phyloP scores from a whole-genome alignment of 805 yeast species.

The Debaryomyces hansenii region DNA sequence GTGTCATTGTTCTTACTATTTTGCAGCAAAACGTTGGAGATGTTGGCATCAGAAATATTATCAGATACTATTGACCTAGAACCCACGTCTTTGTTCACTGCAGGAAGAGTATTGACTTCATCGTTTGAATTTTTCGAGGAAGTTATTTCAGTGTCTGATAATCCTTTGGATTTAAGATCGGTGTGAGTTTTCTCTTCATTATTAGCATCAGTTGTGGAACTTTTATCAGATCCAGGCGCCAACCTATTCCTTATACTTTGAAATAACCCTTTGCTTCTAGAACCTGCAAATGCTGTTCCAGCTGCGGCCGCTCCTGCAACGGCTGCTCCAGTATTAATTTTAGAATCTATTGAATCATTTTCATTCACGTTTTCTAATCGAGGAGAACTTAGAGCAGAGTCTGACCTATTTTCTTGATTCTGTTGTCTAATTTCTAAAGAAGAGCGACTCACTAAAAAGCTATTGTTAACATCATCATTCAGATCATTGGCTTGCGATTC shows the following conservation, averaged over 20 bases:
- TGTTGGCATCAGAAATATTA: too few relatives aligned
- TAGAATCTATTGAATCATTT: background rate
- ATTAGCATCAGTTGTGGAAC: background rate
- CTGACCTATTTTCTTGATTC: background rate
- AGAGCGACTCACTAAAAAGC: conserved; percentile 14
- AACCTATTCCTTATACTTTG: conserved; percentile 34
- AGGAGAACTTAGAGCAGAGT: background rate
- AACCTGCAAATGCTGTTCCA: background rate
- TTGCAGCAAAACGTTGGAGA: too few relatives aligned
- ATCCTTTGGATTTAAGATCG: too few relatives aligned
- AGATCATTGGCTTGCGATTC: background rate
- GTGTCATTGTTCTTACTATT: too few relatives aligned
- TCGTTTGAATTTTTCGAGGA: conserved; percentile 2
- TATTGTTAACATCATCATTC: conserved; percentile 10
- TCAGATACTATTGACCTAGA: too few relatives aligned
- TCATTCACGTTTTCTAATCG: background rate
- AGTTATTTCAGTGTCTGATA: background rate
- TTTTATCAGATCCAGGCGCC: conserved; percentile 5
- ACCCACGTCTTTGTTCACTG: too few relatives aligned
- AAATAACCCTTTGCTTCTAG: conserved; percentile 28
- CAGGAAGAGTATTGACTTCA: too few relatives aligned
- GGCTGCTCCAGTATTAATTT: conserved; percentile 4
- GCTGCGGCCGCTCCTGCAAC: conserved; percentile 10
- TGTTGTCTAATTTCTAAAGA: conserved; percentile 13
- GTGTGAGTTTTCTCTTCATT: too few relatives aligned